Conservation (phyloP, 2,329 filamentous ascomycete genomes). For the Penicillium thymicola region DNA sequence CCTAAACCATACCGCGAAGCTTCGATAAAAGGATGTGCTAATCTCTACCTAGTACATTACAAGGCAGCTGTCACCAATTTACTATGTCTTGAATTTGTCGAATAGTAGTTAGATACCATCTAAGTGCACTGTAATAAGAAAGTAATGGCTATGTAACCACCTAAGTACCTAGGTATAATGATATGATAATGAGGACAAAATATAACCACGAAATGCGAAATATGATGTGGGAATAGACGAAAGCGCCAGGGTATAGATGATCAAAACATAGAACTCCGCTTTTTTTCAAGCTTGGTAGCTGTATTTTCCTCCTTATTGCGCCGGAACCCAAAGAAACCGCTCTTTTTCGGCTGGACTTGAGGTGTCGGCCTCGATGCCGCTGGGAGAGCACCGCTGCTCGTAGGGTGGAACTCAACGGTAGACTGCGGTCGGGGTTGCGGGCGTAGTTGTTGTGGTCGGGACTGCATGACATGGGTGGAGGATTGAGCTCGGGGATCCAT, state of each 20-base stretch:
- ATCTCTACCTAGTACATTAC: too few species aligned
- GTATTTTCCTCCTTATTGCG: conserved; percentile 34
- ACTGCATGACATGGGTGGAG: conserved; percentile 16
- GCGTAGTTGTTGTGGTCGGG: conserved; percentile 11
- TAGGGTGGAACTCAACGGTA: conserved; percentile 17
- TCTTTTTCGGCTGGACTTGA: conserved; percentile 40
- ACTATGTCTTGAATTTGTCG: neutral
- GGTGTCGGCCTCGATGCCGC: conserved; percentile 7
- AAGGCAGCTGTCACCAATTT: neutral
- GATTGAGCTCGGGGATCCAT: conserved; percentile 22
- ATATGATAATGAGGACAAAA: neutral
- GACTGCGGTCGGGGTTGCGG: conserved; percentile 16
- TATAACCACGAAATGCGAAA: neutral
- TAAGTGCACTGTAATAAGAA: neutral
- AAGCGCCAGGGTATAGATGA: conserved; percentile 17
- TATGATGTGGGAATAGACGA: neutral
- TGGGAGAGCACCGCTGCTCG: conserved; percentile 13
- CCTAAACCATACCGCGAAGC: too few species aligned
- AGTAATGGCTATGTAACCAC: neutral
- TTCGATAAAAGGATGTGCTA: too few species aligned
- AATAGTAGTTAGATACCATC: neutral
- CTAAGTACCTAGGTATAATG: neutral
- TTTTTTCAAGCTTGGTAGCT: conserved; percentile 40
- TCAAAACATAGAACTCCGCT: conserved; percentile 48
- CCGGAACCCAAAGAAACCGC: conserved; percentile 46